Evolutionary conservation across 2,329 filamentous ascomycete genomes (phyloP), one percentile per base, ranked within the genome.

Genomic region (Calonectria crousiana): DNA sequence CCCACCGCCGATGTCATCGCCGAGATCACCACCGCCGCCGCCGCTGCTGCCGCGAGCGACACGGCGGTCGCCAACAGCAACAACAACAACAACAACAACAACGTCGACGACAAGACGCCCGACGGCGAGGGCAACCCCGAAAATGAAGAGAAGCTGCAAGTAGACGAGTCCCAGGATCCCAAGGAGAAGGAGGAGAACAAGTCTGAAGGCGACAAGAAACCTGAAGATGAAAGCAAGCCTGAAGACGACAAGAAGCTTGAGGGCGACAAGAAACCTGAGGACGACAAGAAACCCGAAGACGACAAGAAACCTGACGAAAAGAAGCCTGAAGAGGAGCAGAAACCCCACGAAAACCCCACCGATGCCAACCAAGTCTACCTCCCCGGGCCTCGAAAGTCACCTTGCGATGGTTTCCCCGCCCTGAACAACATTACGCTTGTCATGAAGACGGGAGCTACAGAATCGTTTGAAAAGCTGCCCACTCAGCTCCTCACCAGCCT

Each of bases 361-460:
- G 58, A 56, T 18, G 6, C 41, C 44, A 28, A 69, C 1, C 56
- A 62, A 16, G 67, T 69, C 16, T 78, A 78, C 66, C 69, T 62
- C 52, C 9, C 78, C 62, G 41, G 68, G 23, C 56, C 34, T 34
- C 70, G 72, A 68, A 14, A 73, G 47, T 44, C 52, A n/a, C 66
- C 77, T 2, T 89, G 88, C 77, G 81, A 82, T 53, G 82, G 82
- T 72, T 87, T 89, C 67, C 86, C 87, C 14, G 78, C 85, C 69
- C 85, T 85, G 47, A 82, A 86, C 36, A 85, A 86, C 73, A 84
- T 89, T 56, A 84, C 88, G 38, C 82, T 92, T 34, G 85, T 92
- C 71, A 88, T 92, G 84, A 92, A 92, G 83, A 92, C 90, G 1
- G 90, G 90, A 58, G 89, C 90, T 3, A 90, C 89, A 53, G 90